phyloP scores from a whole-genome alignment of 768 basidiomycete species.

The Candolleomyces eurysporus region DNA sequence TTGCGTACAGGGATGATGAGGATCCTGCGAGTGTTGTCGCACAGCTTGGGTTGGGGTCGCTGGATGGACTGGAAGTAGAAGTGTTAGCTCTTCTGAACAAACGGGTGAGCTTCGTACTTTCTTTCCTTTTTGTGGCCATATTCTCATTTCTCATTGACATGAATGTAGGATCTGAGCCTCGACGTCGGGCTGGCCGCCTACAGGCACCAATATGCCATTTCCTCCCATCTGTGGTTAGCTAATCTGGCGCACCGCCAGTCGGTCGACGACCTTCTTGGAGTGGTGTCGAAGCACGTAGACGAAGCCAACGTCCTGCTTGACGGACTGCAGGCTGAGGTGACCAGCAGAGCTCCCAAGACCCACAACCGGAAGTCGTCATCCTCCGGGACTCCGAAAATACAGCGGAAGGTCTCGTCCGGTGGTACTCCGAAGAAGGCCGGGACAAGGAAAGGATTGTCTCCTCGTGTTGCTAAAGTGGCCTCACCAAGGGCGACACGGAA shows the following conservation, averaged over 20 bases:
- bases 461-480: conserved; percentile 4
- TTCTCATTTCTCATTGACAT: neutral
- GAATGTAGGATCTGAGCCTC: conserved; percentile 29
- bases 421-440: neutral
- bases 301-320: conserved; percentile 42
- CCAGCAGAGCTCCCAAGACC: neutral
- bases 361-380: conserved; percentile 2
- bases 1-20: conserved; percentile 36
- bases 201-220: conserved; percentile 47
- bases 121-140: neutral
- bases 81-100: conserved; percentile 37
- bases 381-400: neutral
- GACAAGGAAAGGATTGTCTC: conserved; percentile 17
- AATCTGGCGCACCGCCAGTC: conserved; percentile 64
- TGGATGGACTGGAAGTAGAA: conserved; percentile 39
- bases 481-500: conserved; percentile 11
- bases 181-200: conserved; percentile 34
- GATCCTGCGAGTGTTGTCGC: conserved; percentile 20
- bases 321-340: neutral
- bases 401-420: neutral
- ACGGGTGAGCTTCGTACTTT: conserved; percentile 34
- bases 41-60: conserved; percentile 21
- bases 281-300: conserved; percentile 52
- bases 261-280: conserved; percentile 39
- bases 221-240: conserved; percentile 65